Conservation (phyloP, 176 grass and related monocot species). For the Oryza meyeriana region DNA sequence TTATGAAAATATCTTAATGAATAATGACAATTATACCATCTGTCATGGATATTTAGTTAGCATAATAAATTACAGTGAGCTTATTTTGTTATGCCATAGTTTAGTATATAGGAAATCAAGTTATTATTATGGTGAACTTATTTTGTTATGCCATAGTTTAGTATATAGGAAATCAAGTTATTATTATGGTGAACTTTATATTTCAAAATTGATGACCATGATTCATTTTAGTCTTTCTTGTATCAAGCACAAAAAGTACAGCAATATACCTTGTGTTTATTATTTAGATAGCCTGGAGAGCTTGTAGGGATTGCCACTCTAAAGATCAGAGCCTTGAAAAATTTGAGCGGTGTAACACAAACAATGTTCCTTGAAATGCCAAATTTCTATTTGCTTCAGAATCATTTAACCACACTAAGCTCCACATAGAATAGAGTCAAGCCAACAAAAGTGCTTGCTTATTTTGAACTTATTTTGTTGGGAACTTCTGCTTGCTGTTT, state of each 20-base stretch:
- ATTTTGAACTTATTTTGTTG: not conserved
- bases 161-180: not conserved
- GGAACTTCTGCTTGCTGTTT: conserved; percentile 13
- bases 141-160: conserved; percentile 12
- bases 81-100: conserved; percentile 5
- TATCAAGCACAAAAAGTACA: conserved; percentile 1
- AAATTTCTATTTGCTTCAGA: not conserved
- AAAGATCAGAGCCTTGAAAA: not conserved
- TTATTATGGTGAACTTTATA: not conserved
- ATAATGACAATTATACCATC: not conserved
- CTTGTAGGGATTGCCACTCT: not conserved
- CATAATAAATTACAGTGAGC: not conserved
- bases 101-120: conserved; percentile 9
- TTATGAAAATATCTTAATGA: not conserved
- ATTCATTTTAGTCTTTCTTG: conserved; percentile 15
- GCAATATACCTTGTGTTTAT: not conserved
- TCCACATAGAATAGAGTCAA: conserved; percentile 6
- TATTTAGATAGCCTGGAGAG: not conserved
- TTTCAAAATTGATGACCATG: not conserved
- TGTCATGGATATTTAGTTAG: conserved; percentile 15
- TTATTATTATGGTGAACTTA: not conserved
- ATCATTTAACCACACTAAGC: not conserved
- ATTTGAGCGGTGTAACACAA: conserved; percentile 9
- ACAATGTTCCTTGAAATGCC: not conserved
- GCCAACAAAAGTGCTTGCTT: not conserved